Base-by-base conservation (phyloP, 2,329 filamentous ascomycete genomes). In the Chaetomiaceae sp. region DNA sequence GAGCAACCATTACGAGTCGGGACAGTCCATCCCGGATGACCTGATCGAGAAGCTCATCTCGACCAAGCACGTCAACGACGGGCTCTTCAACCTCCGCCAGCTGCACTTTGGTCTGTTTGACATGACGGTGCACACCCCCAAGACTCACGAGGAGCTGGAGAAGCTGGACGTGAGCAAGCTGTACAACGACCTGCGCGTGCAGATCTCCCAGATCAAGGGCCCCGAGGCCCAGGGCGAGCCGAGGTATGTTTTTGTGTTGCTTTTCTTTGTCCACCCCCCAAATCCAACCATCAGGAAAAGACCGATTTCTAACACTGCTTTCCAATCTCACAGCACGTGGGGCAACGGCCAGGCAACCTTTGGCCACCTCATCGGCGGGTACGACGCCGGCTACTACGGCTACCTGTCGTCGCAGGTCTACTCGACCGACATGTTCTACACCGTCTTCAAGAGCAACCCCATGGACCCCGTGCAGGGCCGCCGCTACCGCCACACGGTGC, bases 351-450 rank as follows among this genome's bases (percentile, higher is more conserved):
- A 91, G 63, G 86, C 87, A 5, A 89, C 83, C 0, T 91, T 93
- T 63, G 87, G 87, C 14, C 88, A 93, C 68, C 74, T 92, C 56
- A 87, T 92, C 54, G 87, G 87, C 47, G 88, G 88, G 2, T 93
- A 93, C 63, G 88, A 92, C 66, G 87, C 88, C 25, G 87, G 87
- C 38, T 92, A 92, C 71, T 93, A 93, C 67, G 82, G 82, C 60
- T 86, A 86, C 64, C 70, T 86, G 30, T 85, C 80, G 56, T 89
- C 85, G 1, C 80, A 89, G 66, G 89, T 93, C 16, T 93, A 91
- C 70, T 87, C 83, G 19, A 79, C 85, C 21, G 88, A 95, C 68
- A 92, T 95, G 87, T 95, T 92, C 74, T 83, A 88, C 69, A 79
- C 79, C 0, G 83, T 87, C 41, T 93, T 93, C 72, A 84, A 85